phyloP scores from a whole-genome alignment of 352 stramenopile species.

The Pythium aquatile region DNA sequence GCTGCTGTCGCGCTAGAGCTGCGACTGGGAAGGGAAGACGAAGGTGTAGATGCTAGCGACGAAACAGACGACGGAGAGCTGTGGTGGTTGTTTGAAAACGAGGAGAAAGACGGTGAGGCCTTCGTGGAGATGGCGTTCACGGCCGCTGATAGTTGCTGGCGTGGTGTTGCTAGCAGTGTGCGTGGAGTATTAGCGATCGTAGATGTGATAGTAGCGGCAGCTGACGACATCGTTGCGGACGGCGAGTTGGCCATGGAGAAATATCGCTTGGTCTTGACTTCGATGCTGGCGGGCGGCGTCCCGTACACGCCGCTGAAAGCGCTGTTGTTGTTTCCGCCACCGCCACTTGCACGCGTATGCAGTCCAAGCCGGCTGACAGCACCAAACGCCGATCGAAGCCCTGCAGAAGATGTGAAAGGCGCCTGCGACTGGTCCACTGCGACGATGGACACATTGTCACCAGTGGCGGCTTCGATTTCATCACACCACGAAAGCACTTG shows the following conservation, averaged over 20 bases:
- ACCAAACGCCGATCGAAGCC: slow-evolving; percentile 2
- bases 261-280: slow-evolving; percentile 63
- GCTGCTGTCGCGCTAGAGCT: slow-evolving; percentile 14
- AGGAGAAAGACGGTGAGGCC: slow-evolving; percentile 59
- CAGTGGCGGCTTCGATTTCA: slow-evolving; percentile 20
- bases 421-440: slow-evolving; percentile 21
- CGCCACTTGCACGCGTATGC: slow-evolving; percentile 12
- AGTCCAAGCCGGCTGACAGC: slow-evolving; percentile 1
- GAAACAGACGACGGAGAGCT: slow-evolving; percentile 2
- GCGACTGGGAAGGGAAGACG: not conserved
- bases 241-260: slow-evolving; percentile 60
- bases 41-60: not conserved
- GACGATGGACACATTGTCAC: not conserved
- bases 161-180: slow-evolving; percentile 54
- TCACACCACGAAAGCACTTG: slow-evolving; percentile 67
- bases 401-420: slow-evolving; percentile 15
- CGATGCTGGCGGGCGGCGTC: slow-evolving; percentile 60
- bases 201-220: slow-evolving; percentile 63
- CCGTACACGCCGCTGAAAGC: slow-evolving; percentile 53
- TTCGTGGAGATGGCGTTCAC: slow-evolving; percentile 79
- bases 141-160: slow-evolving; percentile 74
- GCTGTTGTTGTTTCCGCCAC: slow-evolving; percentile 8
- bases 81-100: slow-evolving; percentile 40
- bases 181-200: slow-evolving; percentile 75
- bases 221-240: slow-evolving; percentile 68